Percentiles rank a stretch among this genome's conserved stretches.
phyloP scores from a whole-genome alignment of 805 yeast species.

The Naumovozyma baii region DNA sequence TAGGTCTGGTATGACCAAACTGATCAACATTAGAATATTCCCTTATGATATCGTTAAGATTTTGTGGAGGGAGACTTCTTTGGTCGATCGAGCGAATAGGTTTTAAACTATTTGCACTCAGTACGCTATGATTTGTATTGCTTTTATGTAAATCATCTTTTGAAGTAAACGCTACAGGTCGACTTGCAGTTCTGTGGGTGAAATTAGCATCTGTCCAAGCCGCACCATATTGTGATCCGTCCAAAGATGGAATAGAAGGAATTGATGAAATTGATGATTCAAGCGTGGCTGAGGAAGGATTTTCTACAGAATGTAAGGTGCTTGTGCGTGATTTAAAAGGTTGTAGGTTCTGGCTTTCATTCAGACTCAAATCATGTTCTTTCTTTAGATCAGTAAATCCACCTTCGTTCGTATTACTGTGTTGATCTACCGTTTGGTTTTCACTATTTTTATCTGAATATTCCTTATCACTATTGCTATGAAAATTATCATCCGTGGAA shows the following conservation, averaged over 20 bases:
- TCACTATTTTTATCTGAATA: not conserved
- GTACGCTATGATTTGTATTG: not conserved
- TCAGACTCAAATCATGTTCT: not conserved
- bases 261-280: slow-evolving; percentile 1
- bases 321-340: not conserved
- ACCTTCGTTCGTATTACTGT: too few species aligned
- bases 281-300: not conserved
- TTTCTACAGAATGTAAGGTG: not conserved
- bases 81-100: not conserved
- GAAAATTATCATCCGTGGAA: not conserved
- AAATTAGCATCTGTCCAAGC: not conserved
- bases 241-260: slow-evolving; percentile 3
- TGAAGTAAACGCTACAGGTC: slow-evolving; percentile 12
- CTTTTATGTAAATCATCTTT: not conserved
- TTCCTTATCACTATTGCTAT: not conserved
- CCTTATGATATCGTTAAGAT: slow-evolving; percentile 35
- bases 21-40: slow-evolving; percentile 33
- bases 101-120: not conserved
- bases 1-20: slow-evolving; percentile 11
- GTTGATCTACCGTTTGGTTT: too few species aligned
- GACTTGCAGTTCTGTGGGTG: slow-evolving; percentile 4
- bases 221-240: not conserved
- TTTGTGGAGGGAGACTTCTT: not conserved
- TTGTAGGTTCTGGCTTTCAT: not conserved
- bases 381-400: too few species aligned